Conservation (phyloP, 2,329 filamentous ascomycete genomes). For the Claviceps sp. region DNA sequence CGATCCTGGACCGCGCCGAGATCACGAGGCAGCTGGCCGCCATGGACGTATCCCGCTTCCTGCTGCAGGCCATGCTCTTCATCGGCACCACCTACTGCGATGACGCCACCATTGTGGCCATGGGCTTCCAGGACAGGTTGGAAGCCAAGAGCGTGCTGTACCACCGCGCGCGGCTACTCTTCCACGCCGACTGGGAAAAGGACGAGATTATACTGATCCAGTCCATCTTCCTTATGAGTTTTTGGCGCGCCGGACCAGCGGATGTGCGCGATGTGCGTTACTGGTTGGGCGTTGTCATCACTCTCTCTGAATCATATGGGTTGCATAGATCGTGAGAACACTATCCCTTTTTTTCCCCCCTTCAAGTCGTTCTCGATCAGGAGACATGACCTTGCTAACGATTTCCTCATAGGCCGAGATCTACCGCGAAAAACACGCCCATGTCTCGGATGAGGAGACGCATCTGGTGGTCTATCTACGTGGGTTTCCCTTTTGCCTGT, state of each 20-base stretch:
- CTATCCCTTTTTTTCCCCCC: not conserved
- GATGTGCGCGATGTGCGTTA: constrained; percentile 35
- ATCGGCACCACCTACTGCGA: constrained; percentile 40
- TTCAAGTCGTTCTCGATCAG: too few species aligned
- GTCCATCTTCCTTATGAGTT: constrained; percentile 40
- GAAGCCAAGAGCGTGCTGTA: constrained; percentile 38
- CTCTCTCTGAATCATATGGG: constrained; percentile 35
- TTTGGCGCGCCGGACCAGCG: constrained; percentile 36
- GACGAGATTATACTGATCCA: constrained; percentile 36
- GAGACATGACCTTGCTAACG: too few species aligned
- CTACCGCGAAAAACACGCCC: constrained; percentile 14
- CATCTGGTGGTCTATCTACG: constrained; percentile 42
- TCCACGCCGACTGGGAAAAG: constrained; percentile 38
- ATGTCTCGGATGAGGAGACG: constrained; percentile 25
- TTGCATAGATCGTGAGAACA: constrained; percentile 25
- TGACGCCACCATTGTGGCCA: constrained; percentile 26
- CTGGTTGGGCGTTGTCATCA: constrained; percentile 37
- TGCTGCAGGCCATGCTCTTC: constrained; percentile 40
- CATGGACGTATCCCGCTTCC: constrained; percentile 31
- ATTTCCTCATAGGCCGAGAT: constrained; percentile 11
- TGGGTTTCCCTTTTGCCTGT: constrained; percentile 15
- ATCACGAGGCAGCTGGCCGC: constrained; percentile 25
- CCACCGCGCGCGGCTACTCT: constrained; percentile 34
- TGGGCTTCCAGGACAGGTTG: constrained; percentile 34
- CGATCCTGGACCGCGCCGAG: constrained; percentile 34